These are phyloP conservation scores for Clitopilus passeckerianus DNA, from an alignment of 768 basidiomycete species.

Conservation along the genomic window DNA sequence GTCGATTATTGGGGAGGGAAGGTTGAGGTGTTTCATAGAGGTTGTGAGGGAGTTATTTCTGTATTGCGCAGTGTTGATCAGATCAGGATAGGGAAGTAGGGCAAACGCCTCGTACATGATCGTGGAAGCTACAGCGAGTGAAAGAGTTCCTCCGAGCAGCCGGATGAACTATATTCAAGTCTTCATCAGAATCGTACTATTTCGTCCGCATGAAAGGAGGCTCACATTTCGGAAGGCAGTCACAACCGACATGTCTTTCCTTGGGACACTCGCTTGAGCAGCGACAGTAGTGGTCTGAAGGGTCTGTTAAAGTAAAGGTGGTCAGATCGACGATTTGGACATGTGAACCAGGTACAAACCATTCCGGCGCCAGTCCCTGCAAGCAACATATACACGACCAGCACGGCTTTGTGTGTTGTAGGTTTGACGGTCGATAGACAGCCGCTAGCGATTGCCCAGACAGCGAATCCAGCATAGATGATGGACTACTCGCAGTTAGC, in stretches of 20 bases:
- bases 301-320: conserved; percentile 29
- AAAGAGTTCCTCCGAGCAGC: conserved; percentile 63
- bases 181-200: neutral
- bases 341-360: conserved; percentile 26
- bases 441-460: conserved; percentile 70
- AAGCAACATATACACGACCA: conserved; percentile 59
- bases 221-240: conserved; percentile 61
- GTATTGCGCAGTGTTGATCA: conserved; percentile 5
- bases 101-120: conserved; percentile 36
- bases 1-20: conserved; percentile 32
- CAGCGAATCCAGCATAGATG: conserved; percentile 57
- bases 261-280: conserved; percentile 65
- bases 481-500: conserved; percentile 31
- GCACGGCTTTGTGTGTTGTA: conserved; percentile 38
- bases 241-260: conserved; percentile 74
- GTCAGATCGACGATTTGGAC: neutral
- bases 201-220: neutral
- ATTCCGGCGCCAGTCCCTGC: conserved; percentile 59
- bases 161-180: conserved; percentile 49
- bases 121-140: conserved; percentile 57
- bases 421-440: conserved; percentile 59
- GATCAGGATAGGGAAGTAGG: neutral
- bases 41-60: conserved; percentile 46
- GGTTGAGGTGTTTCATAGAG: conserved; percentile 30
- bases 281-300: conserved; percentile 65